Evolutionary conservation across 495 filamentous ascomycete species (phyloP), one percentile per base, ranked within the genome.

Genomic region (Astrothelium macrocarpum): DNA sequence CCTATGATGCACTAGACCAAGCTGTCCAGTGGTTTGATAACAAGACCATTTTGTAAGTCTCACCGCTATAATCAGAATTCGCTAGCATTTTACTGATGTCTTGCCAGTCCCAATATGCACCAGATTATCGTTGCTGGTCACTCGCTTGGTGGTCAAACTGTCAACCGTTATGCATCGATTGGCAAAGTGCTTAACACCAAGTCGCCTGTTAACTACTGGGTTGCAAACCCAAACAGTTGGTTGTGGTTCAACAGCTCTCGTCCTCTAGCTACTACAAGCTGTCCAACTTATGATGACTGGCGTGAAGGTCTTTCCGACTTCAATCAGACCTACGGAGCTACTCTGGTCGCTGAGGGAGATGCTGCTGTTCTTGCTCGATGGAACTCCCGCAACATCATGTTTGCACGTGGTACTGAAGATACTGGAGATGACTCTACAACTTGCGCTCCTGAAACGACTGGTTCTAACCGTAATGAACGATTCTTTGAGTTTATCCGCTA

Each of bases 111-210:
- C 16, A 66, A 69, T 39, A 59, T 69, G 46, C 66, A 67, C 29
- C 67, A 69, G 39, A 66, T 69, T 28, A 65, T 69, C 59, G 53
- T 69, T 18, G 64, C 67, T 23, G 67, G 67, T 23, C 67, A 69
- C 32, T 66, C 64, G 2, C 64, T 66, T 16, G 67, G 67, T 23
- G 67, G 31, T 25, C 67, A 69, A 29, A 67, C 65, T 20, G 62
- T 67, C 7, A 61, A 66, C 29, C 61, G 67, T 1, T 69, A 69
- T 58, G 67, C 67, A 14, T 56, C 64, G 43, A 62, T 69, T 29
- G 67, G 67, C 23, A 42, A 63, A 39, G 63, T 53, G 25, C 18
- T 36, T 14, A 66, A 64, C 59, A 60, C 60, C 29, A 42, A 49
- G 9, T 56, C 45, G 2, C 67, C 67, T 2, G 64, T 69, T 25